Base-by-base conservation (phyloP, 2,329 filamentous ascomycete genomes). In the Scedosporium aurantiacum region DNA sequence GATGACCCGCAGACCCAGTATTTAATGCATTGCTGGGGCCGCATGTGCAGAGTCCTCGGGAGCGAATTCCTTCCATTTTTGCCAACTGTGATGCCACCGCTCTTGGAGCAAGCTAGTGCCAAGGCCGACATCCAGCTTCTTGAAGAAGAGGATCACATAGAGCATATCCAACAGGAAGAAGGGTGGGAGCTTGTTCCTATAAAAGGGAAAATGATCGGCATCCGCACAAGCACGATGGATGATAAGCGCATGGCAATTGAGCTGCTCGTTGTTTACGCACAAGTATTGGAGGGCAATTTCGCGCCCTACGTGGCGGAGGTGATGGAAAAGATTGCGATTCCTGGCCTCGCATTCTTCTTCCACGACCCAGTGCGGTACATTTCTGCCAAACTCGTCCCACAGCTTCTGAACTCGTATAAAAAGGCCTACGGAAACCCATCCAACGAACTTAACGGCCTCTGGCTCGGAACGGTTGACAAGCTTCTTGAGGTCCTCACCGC, bases 231-330 rank as follows among this genome's bases (percentile, higher is more conserved):
- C 72, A 90, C 89, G 8, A 87, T 99, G 73, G 94, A 99, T 69
- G 94, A 99, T 76, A 99, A 99, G 79, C 92, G 97, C 74, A 97
- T 96, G 83, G 94, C 94, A n/a, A 97, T 99, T 66, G 94, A 99
- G 75, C 85, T 99, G 60, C 88, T 99, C 63, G 92, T 96, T 56
- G 93, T 99, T 64, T 99, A 99, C 70, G 93, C 94, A 1, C 91
- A 97, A 72, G 92, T 96, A 27, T 82, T 99, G n/a, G 91, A 97
- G 72, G 91, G 82, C 23, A 85, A 89, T 32, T 99, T 99, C 71
- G 91, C 94, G 60, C 90, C 90, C 1, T 97, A 95, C 66, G 93
- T 96, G 60, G 81, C 87, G 54, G 88, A 96, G 63, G 95, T 96
- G 63, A 94, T 97, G 89, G 91, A 96, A 73, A 94, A 94, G 76